phyloP scores from a whole-genome alignment of 495 filamentous ascomycete species.

The Penicillium taxi region DNA sequence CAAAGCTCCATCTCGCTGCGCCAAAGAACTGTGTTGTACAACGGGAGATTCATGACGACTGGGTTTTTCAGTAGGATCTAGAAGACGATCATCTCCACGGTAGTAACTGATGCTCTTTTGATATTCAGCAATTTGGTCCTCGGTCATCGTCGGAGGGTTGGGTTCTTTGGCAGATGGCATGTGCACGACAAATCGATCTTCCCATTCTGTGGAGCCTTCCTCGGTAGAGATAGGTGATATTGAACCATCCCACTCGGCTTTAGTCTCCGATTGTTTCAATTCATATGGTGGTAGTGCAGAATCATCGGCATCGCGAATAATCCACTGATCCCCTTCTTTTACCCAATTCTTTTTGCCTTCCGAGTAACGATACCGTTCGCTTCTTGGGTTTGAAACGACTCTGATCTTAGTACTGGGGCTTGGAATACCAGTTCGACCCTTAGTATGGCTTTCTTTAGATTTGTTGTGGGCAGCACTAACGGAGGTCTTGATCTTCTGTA shows the following conservation, averaged over 20 bases:
- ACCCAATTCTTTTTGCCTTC: conserved; percentile 19
- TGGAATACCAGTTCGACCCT: conserved; percentile 22
- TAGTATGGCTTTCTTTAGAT: too few relatives aligned
- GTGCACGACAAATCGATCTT: conserved; percentile 40
- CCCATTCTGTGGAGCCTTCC: conserved; percentile 31
- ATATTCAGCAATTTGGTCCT: conserved; percentile 34
- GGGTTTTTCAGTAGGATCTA: conserved; percentile 27
- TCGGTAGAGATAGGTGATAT: conserved; percentile 31
- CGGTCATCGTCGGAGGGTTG: conserved; percentile 35
- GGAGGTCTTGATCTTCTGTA: too few relatives aligned
- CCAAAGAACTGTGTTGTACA: conserved; percentile 25
- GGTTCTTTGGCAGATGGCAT: conserved; percentile 42
- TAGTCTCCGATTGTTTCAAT: too few relatives aligned
- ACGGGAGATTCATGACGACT: too few relatives aligned
- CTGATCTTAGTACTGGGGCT: conserved; percentile 17
- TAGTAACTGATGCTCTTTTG: conserved; percentile 34
- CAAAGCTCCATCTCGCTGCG: conserved; percentile 16
- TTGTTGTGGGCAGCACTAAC: too few relatives aligned
- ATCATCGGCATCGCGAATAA: too few relatives aligned
- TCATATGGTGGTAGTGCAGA: too few relatives aligned
- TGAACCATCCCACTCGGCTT: too few relatives aligned
- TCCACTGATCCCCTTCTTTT: conserved; percentile 20
- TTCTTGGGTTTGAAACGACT: conserved; percentile 3
- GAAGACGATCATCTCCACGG: conserved; percentile 20
- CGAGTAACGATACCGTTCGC: conserved; percentile 2